These are phyloP conservation scores for Mesostigma viride DNA, from an alignment of 139 green algal genomes.

Conservation along the genomic window DNA sequence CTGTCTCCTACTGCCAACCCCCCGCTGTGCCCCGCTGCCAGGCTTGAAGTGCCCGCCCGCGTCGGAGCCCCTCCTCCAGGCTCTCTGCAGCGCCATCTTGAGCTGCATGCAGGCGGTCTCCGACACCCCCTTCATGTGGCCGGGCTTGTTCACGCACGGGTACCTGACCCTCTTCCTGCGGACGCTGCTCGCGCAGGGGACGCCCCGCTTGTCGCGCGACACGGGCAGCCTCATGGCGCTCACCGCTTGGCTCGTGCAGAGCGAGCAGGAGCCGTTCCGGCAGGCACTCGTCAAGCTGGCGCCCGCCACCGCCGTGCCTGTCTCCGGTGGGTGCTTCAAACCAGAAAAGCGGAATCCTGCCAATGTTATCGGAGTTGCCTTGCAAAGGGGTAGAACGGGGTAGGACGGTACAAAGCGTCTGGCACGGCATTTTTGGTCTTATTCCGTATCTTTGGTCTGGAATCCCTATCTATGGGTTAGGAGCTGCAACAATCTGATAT, in stretches of 20 bases:
- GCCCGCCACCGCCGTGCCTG: not conserved
- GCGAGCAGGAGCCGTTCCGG: not conserved
- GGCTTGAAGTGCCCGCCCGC: not conserved
- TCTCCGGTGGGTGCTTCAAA: too few species aligned
- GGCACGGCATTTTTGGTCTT: too few species aligned
- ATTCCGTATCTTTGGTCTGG: too few species aligned
- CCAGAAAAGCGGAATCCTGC: too few species aligned
- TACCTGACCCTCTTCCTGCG: not conserved
- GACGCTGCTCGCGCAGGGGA: not conserved
- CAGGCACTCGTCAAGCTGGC: not conserved
- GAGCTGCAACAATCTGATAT: too few species aligned
- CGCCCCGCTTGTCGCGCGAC: not conserved
- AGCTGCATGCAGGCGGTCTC: not conserved
- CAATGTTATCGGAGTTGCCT: too few species aligned
- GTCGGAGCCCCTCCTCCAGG: not conserved
- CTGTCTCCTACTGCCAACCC: too few species aligned
- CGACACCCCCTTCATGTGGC: not conserved
- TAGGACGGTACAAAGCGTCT: too few species aligned
- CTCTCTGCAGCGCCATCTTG: not conserved
- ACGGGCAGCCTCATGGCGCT: not conserved
- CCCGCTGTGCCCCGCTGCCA: too few species aligned
- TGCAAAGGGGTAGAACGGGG: too few species aligned
- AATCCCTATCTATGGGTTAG: too few species aligned
- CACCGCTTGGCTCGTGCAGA: not conserved
- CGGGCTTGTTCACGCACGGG: not conserved